Conservation (phyloP, 768 basidiomycete species). For the Agaricus sinodeliciosus region DNA sequence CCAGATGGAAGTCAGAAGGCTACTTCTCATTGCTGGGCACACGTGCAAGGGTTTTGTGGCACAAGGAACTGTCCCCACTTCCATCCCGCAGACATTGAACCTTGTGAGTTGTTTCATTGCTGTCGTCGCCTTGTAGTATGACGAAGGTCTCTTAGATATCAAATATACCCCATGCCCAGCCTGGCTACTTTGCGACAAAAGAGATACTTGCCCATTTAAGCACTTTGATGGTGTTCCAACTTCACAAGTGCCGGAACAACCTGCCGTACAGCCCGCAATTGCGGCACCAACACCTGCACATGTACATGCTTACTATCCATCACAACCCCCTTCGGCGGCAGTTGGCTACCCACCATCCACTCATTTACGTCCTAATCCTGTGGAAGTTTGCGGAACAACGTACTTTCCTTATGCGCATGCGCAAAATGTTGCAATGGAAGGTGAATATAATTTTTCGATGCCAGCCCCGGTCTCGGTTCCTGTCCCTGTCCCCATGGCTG, state of each 20-base stretch:
- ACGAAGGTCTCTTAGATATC: conserved; percentile 18
- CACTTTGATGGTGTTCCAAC: conserved; percentile 14
- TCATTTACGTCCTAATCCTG: background rate
- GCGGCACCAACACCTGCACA: background rate
- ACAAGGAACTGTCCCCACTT: conserved; percentile 12
- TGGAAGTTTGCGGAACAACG: conserved; percentile 12
- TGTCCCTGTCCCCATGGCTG: background rate
- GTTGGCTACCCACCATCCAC: background rate
- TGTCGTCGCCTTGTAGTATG: background rate
- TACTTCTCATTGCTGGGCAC: conserved; percentile 30
- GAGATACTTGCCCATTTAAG: conserved; percentile 22
- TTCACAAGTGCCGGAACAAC: background rate
- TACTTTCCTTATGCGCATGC: conserved; percentile 10
- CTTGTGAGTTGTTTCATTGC: conserved; percentile 22
- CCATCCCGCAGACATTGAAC: conserved; percentile 22
- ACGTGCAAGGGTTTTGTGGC: conserved; percentile 22
- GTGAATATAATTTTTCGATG: background rate
- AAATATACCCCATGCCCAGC: conserved; percentile 28
- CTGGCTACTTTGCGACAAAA: conserved; percentile 23
- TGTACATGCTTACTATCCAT: conserved; percentile 10
- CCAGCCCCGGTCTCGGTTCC: background rate
- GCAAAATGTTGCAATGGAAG: background rate
- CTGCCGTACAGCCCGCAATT: conserved; percentile 6
- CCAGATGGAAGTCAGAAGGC: conserved; percentile 10
- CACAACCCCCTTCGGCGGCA: background rate